These are phyloP conservation scores for Pyricularia pennisetigena DNA, from an alignment of 2,329 filamentous ascomycete species.

Conservation along the genomic window DNA sequence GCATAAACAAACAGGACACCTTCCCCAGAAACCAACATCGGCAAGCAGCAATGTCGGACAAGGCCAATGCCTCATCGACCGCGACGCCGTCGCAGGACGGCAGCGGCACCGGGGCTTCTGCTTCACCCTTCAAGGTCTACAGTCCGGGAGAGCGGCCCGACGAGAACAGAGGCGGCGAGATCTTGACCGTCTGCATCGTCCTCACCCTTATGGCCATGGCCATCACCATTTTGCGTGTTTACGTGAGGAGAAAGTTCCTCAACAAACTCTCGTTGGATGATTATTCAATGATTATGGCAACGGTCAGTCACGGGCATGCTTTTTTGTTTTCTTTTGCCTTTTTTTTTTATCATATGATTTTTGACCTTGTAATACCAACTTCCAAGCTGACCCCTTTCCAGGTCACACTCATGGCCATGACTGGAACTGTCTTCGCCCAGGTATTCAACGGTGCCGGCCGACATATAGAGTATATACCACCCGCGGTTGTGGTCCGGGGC, in stretches of 20 bases:
- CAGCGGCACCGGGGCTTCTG: neutral
- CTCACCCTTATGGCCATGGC: neutral
- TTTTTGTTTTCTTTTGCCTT: conserved; percentile 6
- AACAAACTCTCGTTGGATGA: conserved; percentile 29
- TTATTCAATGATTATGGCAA: conserved; percentile 32
- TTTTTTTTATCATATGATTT: neutral
- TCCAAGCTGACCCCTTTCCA: conserved; percentile 10
- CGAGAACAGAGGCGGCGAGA: neutral
- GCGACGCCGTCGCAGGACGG: neutral
- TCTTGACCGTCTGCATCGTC: neutral
- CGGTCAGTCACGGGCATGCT: conserved; percentile 27
- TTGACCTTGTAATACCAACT: neutral
- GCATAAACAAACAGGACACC: too few relatives aligned
- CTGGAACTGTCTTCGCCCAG: conserved; percentile 21
- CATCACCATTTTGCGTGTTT: neutral
- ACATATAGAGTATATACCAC: conserved; percentile 11
- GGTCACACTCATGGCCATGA: conserved; percentile 24
- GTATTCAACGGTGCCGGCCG: conserved; percentile 20
- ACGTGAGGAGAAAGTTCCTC: neutral
- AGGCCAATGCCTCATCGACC: neutral
- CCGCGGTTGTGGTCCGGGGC: conserved; percentile 18
- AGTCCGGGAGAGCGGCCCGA: neutral
- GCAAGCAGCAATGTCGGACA: neutral
- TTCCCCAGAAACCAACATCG: too few relatives aligned
- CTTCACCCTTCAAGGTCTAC: neutral